Percentiles rank a stretch among this genome's conserved stretches.
These are phyloP conservation scores for Fusarium brachygibbosum DNA, from an alignment of 2,329 filamentous ascomycete genomes.

Conservation along the genomic window DNA sequence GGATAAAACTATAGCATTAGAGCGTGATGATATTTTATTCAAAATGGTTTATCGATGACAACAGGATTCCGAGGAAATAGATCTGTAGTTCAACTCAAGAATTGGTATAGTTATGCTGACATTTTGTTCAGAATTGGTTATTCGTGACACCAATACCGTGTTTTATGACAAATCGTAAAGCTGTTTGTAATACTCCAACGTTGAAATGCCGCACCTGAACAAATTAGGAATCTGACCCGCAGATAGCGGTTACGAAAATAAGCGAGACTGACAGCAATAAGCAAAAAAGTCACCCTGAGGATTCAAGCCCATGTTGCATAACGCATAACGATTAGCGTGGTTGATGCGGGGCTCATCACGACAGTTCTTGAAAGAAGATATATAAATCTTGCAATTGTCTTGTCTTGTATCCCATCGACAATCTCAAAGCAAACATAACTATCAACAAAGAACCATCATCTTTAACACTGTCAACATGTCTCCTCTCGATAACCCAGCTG, in stretches of 20 bases:
- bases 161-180: constrained; percentile 1
- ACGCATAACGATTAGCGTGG: neutral
- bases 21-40: accelerated
- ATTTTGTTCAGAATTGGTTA: neutral
- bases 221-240: constrained; percentile 9
- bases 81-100: neutral
- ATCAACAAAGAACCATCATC: neutral
- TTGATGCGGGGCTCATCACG: neutral
- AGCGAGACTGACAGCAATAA: neutral
- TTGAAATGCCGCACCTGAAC: neutral
- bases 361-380: neutral
- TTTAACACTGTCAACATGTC: constrained; percentile 12
- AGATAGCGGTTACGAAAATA: neutral
- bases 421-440: neutral
- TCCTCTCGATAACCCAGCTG: constrained; percentile 34
- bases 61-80: neutral
- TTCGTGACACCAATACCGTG: neutral
- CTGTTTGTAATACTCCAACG: neutral
- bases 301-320: neutral
- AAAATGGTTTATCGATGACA: too few relatives aligned
- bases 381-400: neutral
- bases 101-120: too few relatives aligned
- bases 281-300: neutral
- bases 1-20: too few relatives aligned
- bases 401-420: neutral